A percentile compares a stretch with the other conserved stretches of the same genome.
These are phyloP conservation scores for Monosporozyma yasuniensis DNA, from an alignment of 805 yeast genomes.

Conservation along the genomic window DNA sequence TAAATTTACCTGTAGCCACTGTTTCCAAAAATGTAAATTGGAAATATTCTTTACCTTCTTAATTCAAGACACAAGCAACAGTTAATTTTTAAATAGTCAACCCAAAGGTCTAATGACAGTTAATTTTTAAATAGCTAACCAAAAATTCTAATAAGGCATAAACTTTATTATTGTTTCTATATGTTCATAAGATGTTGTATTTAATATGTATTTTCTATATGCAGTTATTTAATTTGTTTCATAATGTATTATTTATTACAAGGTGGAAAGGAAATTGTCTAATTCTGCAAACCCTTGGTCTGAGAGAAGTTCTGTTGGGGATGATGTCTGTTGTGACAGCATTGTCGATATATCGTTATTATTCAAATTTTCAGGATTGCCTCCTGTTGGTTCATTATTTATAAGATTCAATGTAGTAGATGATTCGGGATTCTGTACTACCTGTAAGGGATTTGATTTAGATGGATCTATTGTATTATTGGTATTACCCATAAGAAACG, in stretches of 20 bases:
- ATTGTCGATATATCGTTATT: background rate
- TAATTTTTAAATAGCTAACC: background rate
- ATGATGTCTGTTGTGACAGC: conserved; percentile 11
- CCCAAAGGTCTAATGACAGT: too few relatives aligned
- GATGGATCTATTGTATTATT: background rate
- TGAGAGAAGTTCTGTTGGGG: conserved; percentile 17
- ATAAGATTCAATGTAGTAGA: background rate
- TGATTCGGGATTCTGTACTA: background rate
- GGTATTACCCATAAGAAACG: background rate
- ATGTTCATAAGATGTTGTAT: background rate
- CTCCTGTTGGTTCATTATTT: background rate
- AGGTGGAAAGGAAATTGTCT: conserved; percentile 25
- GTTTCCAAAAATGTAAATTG: too few relatives aligned
- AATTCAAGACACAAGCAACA: too few relatives aligned
- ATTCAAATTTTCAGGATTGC: background rate
- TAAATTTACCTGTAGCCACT: too few relatives aligned
- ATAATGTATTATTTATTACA: conserved; percentile 8
- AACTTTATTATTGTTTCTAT: background rate
- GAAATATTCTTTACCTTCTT: too few relatives aligned
- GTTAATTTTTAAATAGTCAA: too few relatives aligned
- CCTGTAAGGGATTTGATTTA: background rate
- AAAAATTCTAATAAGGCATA: background rate
- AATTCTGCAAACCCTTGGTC: conserved; percentile 24
- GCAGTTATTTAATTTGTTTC: background rate
- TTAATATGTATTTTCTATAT: background rate